Evolutionary conservation across 2,329 filamentous ascomycete genomes (phyloP), one percentile per base, ranked within the genome.

Genomic region (Trichoderma harzianum): DNA sequence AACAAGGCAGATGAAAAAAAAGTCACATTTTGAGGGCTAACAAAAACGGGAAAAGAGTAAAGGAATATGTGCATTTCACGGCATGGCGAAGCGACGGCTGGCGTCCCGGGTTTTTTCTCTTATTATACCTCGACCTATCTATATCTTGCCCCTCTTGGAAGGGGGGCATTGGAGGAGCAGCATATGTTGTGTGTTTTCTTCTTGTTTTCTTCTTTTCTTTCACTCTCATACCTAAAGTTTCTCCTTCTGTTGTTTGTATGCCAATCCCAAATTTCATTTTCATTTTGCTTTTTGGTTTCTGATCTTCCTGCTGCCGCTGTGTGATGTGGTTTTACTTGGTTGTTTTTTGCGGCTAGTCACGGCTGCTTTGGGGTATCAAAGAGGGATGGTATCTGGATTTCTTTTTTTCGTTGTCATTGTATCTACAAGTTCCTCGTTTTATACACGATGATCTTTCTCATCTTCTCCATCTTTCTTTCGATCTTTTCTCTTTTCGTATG

Each of bases 61-160:
- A 55, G 60, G 68, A 51, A 58, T 47, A 58, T 72, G 58, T 69
- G 64, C 55, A 65, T 72, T 68, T 76, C 73, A 77, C 71, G 74
- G 73, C 77, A 78, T 78, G 75, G 73, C 73, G 72, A 78, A 60
- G 71, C 71, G 71, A 66, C 34, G 77, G 77, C 76, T 70, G 77
- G 77, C 77, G 77, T 74, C 77, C 51, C 63, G 75, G 76, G 26
- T 57, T 60, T 69, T 53, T 26, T 66, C 57, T 57, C 72, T 62
- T 74, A 51, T 66, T 30, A 51, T 65, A 51, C 26, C n/a, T 57
- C n/a, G 32, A 28, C 51, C 16, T 32, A 28, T 60, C 39, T 39
- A 53, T 53, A 60, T 60, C 21, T 10, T 30, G 18, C 12, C 36
- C 24, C 11, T 5, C 16, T 7, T 30, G 53, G 30, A 30, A 43